Base-by-base conservation (phyloP, 164 flowering plant genomes). In the Stephania cephalantha region DNA sequence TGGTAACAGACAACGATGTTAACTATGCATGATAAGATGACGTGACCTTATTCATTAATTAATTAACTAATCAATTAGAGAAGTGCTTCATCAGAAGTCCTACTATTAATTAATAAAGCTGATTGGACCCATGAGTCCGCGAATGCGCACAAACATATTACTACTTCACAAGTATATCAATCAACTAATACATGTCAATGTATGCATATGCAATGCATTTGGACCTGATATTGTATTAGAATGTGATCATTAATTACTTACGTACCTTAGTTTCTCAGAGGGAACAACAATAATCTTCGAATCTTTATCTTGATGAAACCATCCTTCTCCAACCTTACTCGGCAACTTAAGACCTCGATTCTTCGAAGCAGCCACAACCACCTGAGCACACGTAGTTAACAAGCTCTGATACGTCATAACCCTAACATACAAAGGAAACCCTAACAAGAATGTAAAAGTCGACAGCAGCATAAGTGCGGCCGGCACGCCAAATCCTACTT, bases 261-360 rank as follows among this genome's bases (percentile, higher is more conserved):
- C n/a, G 7, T 85, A 88, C 94, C 89, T 86, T 65, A 87, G 69
- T 31, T 77, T 82, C 1, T 79, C 66, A n/a, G 90, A 68, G 15
- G 90, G 91, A 15, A 67, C 69, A 15, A 72, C 46, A 30, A 82
- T 70, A 44, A 82, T 70, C 22, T 70, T 78, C 10, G 85, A 80
- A 13, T 73, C 85, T 25, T 80, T 72, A 31, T n/a, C 15, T 52
- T 77, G 85, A 73, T 79, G 76, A 70, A 83, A 84, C 77, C 69
- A 31, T 6, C 73, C 83, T 55, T 82, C 82, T 9, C 70, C 72
- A 44, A 65, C 15, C 3, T 50, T 46, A 2, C 79, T 71, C 0
- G 87, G 89, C 8, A 83, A 73, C 31, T 76, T 45, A 42, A 87
- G 75, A 46, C 78, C 70, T 70, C 74, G 78, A 42, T 90, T 90